Evolutionary conservation across 1,284 basidiomycete genomes (phyloP).

Genomic region (Ganoderma boninense): DNA sequence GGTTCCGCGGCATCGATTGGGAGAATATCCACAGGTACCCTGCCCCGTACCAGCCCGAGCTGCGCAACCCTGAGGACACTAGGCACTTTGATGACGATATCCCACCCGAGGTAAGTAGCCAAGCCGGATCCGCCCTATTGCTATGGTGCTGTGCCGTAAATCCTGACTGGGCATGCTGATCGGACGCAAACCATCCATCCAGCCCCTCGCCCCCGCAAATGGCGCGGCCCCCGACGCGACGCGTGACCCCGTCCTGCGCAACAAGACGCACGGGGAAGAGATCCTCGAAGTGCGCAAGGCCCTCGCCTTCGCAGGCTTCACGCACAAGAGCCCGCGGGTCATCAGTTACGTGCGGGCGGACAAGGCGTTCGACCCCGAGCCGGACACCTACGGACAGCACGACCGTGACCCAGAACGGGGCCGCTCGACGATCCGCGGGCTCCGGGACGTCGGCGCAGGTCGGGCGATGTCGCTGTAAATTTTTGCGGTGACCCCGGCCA

Average conservation of each 20-base stretch:
- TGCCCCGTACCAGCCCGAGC: slow-evolving; percentile 90
- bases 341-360: slow-evolving; percentile 80
- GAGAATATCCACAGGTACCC: slow-evolving; percentile 79
- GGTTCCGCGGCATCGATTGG: slow-evolving; percentile 91
- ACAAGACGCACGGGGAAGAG: slow-evolving; percentile 85
- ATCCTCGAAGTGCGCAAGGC: slow-evolving; percentile 92
- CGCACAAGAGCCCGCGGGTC: slow-evolving; percentile 84
- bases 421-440: slow-evolving; percentile 64
- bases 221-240: slow-evolving; percentile 85
- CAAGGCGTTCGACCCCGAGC: slow-evolving; percentile 68
- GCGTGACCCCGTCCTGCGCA: slow-evolving; percentile 86
- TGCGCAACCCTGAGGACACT: slow-evolving; percentile 84
- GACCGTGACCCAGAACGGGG: slow-evolving; percentile 63
- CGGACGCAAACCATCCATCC: slow-evolving; percentile 25
- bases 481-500: not conserved
- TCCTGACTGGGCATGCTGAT: slow-evolving; percentile 19
- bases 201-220: slow-evolving; percentile 91
- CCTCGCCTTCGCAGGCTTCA: slow-evolving; percentile 90
- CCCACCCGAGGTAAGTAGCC: slow-evolving; percentile 77
- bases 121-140: slow-evolving; percentile 10
- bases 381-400: slow-evolving; percentile 56
- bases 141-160: not conserved
- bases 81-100: slow-evolving; percentile 94
- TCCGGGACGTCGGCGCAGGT: slow-evolving; percentile 66
- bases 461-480: slow-evolving; percentile 79